Percentiles rank a stretch among this genome's conserved stretches.
Conservation (phyloP, 1,284 basidiomycete genomes). For the Sporisorium exsertum region DNA sequence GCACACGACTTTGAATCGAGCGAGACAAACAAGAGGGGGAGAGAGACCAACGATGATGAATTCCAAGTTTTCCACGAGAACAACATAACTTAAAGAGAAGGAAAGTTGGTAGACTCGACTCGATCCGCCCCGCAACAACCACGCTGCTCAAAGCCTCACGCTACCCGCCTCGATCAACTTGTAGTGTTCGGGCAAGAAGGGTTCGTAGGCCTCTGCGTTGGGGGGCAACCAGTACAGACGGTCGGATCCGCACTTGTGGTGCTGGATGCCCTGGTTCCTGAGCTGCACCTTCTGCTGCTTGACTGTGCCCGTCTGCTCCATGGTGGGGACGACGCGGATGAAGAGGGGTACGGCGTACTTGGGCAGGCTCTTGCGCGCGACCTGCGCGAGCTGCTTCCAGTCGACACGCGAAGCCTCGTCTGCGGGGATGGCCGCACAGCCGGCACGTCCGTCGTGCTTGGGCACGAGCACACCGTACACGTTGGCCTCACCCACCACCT, state of each 20-base stretch:
- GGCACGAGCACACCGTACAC: conserved; percentile 70
- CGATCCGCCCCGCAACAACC: background rate
- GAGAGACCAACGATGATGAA: background rate
- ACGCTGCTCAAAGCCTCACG: conserved; percentile 51
- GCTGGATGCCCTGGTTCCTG: conserved; percentile 68
- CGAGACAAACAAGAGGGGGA: background rate
- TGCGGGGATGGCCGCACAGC: conserved; percentile 68
- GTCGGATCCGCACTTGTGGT: conserved; percentile 54
- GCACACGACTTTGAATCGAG: background rate
- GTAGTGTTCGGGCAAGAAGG: conserved; percentile 53
- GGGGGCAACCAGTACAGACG: conserved; percentile 62
- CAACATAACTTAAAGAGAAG: too few relatives aligned
- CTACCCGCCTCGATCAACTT: conserved; percentile 54
- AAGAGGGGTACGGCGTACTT: conserved; percentile 70
- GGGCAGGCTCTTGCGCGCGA: conserved; percentile 62
- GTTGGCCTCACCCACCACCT: conserved; percentile 66
- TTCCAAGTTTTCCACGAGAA: background rate
- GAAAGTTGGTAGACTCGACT: background rate
- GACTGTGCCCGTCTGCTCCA: conserved; percentile 66
- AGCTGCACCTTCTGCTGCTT: conserved; percentile 68
- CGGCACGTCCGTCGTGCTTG: conserved; percentile 68
- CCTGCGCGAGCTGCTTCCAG: conserved; percentile 52
- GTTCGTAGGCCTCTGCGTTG: conserved; percentile 47
- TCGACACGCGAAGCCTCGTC: conserved; percentile 46
- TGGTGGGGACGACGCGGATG: conserved; percentile 62